Evolutionary conservation across 805 yeast species (phyloP).

Genomic region (Lachancea sp.): DNA sequence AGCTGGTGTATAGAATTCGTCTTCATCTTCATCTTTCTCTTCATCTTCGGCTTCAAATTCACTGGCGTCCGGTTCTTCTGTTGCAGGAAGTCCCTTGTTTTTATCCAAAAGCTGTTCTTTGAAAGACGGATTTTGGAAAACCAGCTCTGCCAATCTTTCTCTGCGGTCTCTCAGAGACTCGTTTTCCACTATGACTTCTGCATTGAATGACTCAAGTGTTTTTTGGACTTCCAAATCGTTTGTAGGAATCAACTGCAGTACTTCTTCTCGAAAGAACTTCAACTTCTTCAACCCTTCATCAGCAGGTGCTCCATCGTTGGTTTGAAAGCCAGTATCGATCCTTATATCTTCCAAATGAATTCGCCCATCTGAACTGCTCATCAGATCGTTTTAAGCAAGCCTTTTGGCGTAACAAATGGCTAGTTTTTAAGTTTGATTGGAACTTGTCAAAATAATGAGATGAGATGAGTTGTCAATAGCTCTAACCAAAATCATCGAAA

Average conservation of each 20-base stretch:
- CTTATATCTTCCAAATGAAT: slow-evolving; percentile 3
- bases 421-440: background rate
- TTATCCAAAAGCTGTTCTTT: slow-evolving; percentile 13
- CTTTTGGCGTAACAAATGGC: background rate
- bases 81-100: background rate
- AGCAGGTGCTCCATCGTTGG: slow-evolving; percentile 19
- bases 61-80: too few relatives aligned
- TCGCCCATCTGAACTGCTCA: background rate
- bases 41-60: background rate
- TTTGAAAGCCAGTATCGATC: slow-evolving; percentile 10
- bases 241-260: slow-evolving; percentile 46
- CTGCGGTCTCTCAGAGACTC: slow-evolving; percentile 61
- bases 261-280: slow-evolving; percentile 26
- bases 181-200: slow-evolving; percentile 50
- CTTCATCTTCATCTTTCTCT: slow-evolving; percentile 52
- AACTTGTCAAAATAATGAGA: background rate
- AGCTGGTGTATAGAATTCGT: slow-evolving; percentile 84
- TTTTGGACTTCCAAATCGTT: slow-evolving; percentile 56
- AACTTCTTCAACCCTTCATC: slow-evolving; percentile 23
- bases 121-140: slow-evolving; percentile 33
- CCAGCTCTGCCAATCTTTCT: slow-evolving; percentile 45
- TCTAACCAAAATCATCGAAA: background rate
- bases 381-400: background rate
- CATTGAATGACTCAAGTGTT: slow-evolving; percentile 42
- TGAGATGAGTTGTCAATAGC: background rate